phyloP scores from a whole-genome alignment of 208 protist species.

The Novymonas esmeraldas region DNA sequence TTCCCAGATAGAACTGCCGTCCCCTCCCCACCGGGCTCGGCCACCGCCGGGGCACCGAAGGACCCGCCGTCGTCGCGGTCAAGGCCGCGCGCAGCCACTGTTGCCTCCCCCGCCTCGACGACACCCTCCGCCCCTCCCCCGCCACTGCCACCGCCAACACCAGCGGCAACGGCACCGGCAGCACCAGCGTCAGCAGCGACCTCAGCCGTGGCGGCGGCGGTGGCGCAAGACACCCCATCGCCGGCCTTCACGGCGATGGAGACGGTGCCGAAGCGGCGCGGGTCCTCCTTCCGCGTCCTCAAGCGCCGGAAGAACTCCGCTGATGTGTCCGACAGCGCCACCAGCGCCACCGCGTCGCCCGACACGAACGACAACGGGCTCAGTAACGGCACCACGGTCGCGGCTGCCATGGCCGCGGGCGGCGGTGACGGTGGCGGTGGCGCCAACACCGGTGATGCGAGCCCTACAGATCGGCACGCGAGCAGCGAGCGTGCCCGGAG shows the following conservation, averaged over 20 bases:
- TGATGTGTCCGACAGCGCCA: background rate
- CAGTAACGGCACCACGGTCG: background rate
- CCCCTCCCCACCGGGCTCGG: background rate
- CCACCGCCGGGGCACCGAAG: background rate
- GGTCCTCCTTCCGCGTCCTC: conserved; percentile 8
- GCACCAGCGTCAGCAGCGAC: no score
- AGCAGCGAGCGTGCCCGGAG: background rate
- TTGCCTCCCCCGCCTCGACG: background rate
- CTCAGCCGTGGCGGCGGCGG: background rate
- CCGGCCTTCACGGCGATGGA: conserved; percentile 30
- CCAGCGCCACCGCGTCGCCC: background rate
- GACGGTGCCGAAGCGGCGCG: conserved; percentile 8
- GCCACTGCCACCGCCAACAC: conserved; percentile 6
- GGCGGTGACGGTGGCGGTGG: background rate
- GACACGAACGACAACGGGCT: background rate
- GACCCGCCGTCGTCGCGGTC: background rate
- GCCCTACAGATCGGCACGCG: background rate
- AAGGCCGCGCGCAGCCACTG: background rate
- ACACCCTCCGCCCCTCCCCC: background rate
- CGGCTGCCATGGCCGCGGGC: background rate
- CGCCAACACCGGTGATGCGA: background rate
- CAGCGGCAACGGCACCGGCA: no score
- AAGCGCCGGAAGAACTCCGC: background rate
- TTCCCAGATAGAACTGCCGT: background rate
- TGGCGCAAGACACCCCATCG: background rate